phyloP scores from a whole-genome alignment of 148 eudicot species.

The Camellia japonica region DNA sequence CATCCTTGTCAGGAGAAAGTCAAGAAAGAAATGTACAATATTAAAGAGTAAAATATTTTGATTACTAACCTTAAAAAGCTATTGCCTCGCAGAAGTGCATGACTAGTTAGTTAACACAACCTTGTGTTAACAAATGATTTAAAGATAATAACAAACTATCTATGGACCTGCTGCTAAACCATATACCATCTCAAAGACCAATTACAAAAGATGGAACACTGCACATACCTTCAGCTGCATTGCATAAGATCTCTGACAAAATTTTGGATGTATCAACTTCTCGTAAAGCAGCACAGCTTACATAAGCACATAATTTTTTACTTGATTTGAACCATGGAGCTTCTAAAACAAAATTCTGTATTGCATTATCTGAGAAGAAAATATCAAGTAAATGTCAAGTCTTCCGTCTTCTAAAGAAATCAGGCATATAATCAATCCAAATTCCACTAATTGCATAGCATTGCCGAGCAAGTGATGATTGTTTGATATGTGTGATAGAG shows the following conservation, averaged over 20 bases:
- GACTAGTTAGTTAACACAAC: no score
- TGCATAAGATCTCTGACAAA: slow-evolving; percentile 19
- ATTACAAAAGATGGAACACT: neutral
- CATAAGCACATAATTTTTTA: slow-evolving; percentile 28
- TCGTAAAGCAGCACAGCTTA: slow-evolving; percentile 22
- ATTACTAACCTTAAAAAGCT: no score
- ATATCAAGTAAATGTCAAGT: neutral
- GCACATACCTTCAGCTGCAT: slow-evolving; percentile 10
- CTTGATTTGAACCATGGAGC: slow-evolving; percentile 32
- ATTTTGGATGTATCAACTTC: slow-evolving; percentile 31
- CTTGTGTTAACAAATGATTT: neutral
- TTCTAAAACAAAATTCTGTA: slow-evolving; percentile 24
- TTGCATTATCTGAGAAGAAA: slow-evolving; percentile 18
- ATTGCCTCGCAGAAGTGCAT: no score
- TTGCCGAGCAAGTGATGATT: no score
- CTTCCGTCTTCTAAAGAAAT: neutral
- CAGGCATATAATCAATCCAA: neutral
- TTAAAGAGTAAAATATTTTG: no score
- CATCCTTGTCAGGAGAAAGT: no score
- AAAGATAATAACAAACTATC: neutral
- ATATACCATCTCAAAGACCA: neutral
- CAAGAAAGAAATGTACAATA: no score
- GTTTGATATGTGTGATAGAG: no score
- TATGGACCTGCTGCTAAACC: no score
- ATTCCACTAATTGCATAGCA: no score